Conservation (phyloP, 768 basidiomycete genomes). For the Tricholoma hemisulphureum region DNA sequence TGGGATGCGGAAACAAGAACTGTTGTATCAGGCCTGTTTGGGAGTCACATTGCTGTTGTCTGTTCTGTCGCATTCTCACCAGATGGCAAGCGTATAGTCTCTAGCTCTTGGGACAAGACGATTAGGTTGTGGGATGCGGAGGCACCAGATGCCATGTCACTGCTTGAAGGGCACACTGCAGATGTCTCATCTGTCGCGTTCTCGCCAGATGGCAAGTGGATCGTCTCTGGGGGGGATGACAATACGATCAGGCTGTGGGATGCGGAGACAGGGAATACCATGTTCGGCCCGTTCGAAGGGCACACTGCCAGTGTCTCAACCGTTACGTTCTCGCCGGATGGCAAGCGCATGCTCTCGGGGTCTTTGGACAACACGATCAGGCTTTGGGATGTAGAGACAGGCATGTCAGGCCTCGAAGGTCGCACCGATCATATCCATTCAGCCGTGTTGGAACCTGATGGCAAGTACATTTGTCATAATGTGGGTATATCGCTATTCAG, state of each 20-base stretch:
- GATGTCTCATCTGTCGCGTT: not conserved
- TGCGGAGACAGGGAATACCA: slow-evolving; percentile 1
- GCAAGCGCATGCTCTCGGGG: no score
- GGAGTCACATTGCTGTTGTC: not conserved
- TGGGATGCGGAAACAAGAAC: slow-evolving; percentile 18
- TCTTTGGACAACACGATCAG: not conserved
- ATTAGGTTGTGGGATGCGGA: slow-evolving; percentile 1
- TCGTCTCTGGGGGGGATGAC: not conserved
- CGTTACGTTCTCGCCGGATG: no score
- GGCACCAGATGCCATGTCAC: not conserved
- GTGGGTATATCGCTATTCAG: no score
- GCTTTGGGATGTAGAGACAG: not conserved
- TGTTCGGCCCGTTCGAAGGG: no score
- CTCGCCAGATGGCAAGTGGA: not conserved
- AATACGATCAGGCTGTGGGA: slow-evolving; percentile 26
- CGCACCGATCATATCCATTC: no score
- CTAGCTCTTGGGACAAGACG: slow-evolving; percentile 1
- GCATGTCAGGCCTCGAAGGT: no score
- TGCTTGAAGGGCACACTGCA: not conserved
- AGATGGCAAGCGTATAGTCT: slow-evolving; percentile 4
- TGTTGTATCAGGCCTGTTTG: not conserved
- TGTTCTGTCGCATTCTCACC: slow-evolving; percentile 4
- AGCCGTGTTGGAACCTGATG: no score
- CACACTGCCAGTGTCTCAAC: no score
- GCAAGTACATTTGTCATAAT: no score